A percentile compares a stretch with the other conserved stretches of the same genome.
Evolutionary conservation across 768 basidiomycete genomes (phyloP).

Genomic region (Gelatoporia subvermispora): DNA sequence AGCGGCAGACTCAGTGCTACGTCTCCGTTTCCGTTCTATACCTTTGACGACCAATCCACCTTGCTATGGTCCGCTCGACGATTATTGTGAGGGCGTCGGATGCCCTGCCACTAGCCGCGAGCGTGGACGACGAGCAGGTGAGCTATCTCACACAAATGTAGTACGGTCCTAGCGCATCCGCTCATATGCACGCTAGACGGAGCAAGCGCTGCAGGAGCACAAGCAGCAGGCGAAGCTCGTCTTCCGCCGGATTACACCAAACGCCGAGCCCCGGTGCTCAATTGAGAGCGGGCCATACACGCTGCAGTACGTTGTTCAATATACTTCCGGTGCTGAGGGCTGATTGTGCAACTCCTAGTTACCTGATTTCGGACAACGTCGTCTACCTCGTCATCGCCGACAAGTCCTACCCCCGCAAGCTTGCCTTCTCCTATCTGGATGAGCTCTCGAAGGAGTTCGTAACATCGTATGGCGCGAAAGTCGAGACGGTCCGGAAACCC

Average conservation of each 20-base stretch:
- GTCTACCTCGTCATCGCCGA: conserved; percentile 94
- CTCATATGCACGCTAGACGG: conserved; percentile 61
- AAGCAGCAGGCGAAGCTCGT: conserved; percentile 98
- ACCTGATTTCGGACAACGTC: conserved; percentile 91
- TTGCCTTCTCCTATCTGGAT: conserved; percentile 96
- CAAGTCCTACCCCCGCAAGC: conserved; percentile 94
- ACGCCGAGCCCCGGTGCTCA: conserved; percentile 92
- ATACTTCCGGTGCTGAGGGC: conserved; percentile 6
- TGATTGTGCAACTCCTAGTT: conserved; percentile 45
- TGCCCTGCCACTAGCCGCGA: conserved; percentile 88
- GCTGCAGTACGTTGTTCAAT: conserved; percentile 74
- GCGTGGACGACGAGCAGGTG: conserved; percentile 96
- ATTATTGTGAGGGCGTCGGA: conserved; percentile 82
- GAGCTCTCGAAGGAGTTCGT: conserved; percentile 96
- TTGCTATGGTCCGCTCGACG: conserved; percentile 78
- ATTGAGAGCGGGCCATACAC: conserved; percentile 95
- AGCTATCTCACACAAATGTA: not conserved
- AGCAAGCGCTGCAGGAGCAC: conserved; percentile 91
- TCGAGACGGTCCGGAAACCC: conserved; percentile 90
- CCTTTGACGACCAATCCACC: too few relatives aligned
- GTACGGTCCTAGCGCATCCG: not conserved
- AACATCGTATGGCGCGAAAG: conserved; percentile 87
- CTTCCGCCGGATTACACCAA: conserved; percentile 89
- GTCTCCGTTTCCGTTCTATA: too few relatives aligned
- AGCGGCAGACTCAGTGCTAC: too few relatives aligned